phyloP scores from a whole-genome alignment of 2,329 filamentous ascomycete genomes.

The Pyricularia pennisetigena region DNA sequence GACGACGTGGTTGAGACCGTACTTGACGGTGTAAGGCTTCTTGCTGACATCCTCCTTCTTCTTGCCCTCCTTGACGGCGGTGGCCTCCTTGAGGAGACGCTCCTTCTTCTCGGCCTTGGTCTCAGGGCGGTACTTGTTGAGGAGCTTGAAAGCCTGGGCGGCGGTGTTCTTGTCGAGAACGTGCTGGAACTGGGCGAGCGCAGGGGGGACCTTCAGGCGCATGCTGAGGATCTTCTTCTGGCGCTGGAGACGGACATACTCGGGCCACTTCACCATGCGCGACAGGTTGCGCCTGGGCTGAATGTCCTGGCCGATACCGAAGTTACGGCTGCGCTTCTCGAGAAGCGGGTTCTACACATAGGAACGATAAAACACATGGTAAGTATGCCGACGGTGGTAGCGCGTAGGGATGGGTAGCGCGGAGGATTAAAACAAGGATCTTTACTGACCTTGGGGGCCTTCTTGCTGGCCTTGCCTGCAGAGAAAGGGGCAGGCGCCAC shows the following conservation, averaged over 20 bases:
- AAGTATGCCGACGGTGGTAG: background rate
- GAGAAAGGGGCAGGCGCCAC: conserved; percentile 94
- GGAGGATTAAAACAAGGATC: background rate
- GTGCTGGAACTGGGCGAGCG: conserved; percentile 95
- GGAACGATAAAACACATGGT: background rate
- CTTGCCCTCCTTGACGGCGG: conserved; percentile 96
- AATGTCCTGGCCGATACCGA: conserved; percentile 97
- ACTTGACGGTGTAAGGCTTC: conserved; percentile 99
- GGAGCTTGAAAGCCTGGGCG: conserved; percentile 95
- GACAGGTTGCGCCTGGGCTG: conserved; percentile 92
- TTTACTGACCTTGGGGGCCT: conserved; percentile 82
- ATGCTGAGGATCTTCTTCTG: conserved; percentile 92
- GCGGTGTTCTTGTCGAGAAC: conserved; percentile 95
- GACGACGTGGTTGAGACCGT: conserved; percentile 99
- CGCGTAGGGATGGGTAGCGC: background rate
- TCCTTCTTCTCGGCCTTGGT: conserved; percentile 99
- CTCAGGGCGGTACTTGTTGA: conserved; percentile 99
- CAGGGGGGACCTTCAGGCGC: conserved; percentile 95
- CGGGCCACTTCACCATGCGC: conserved; percentile 99
- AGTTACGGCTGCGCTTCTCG: conserved; percentile 97
- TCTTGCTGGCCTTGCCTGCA: conserved; percentile 90
- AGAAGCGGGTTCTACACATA: conserved; percentile 86
- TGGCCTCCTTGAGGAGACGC: conserved; percentile 95
- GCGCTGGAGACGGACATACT: conserved; percentile 97
- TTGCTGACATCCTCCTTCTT: conserved; percentile 99